Evolutionary conservation across 257 asterid species (phyloP).

Genomic region (Parsonsia alboflavescens): DNA sequence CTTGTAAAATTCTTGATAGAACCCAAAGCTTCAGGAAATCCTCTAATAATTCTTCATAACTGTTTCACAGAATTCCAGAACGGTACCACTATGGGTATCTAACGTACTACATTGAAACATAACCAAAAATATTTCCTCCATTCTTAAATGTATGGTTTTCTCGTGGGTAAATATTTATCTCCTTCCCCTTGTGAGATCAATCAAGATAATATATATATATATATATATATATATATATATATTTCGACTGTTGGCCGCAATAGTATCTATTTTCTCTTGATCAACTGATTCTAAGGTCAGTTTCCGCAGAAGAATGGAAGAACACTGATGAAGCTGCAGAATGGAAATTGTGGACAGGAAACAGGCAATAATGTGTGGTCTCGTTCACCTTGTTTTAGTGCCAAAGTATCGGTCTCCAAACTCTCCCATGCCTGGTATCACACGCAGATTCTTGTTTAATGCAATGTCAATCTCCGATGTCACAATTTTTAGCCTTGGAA

Average conservation of each 20-base stretch:
- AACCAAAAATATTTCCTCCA: not conserved
- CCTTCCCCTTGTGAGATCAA: too few species aligned
- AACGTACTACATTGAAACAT: not conserved
- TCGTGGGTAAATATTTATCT: too few species aligned
- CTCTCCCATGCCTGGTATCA: conserved; percentile 93
- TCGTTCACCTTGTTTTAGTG: conserved; percentile 41
- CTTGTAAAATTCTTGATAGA: not conserved
- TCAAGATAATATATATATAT: too few species aligned
- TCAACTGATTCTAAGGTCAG: not conserved
- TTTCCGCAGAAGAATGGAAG: not conserved
- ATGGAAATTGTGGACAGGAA: not conserved
- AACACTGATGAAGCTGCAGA: not conserved
- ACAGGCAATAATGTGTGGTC: not conserved
- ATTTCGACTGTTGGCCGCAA: too few species aligned
- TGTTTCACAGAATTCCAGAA: not conserved
- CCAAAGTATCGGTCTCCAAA: conserved; percentile 99
- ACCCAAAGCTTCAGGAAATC: not conserved
- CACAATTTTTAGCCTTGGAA: conserved; percentile 70
- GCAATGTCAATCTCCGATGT: conserved; percentile 87
- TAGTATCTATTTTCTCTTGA: not conserved
- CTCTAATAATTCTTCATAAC: too few species aligned
- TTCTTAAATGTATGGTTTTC: too few species aligned
- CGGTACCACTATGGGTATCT: not conserved
- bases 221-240: too few species aligned
- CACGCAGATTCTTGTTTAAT: conserved; percentile 61